These are phyloP conservation scores for Schizothecium vesticola DNA, from an alignment of 495 filamentous ascomycete genomes.

Conservation along the genomic window DNA sequence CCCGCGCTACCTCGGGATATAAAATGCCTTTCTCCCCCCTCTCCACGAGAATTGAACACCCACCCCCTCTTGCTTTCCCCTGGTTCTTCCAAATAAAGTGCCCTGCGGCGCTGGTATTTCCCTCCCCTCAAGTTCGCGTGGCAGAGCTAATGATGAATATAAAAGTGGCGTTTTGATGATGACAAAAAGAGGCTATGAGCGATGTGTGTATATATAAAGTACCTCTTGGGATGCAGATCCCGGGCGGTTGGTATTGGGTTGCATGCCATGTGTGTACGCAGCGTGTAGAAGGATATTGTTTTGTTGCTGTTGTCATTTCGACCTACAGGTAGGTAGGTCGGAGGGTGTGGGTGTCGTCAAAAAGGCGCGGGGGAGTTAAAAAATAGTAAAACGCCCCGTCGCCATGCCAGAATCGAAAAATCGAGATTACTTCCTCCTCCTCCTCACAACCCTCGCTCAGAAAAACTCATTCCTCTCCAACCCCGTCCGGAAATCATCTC, in stretches of 20 bases:
- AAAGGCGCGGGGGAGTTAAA: neutral
- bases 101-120: neutral
- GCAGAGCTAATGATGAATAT: neutral
- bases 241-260: too few species aligned
- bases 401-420: conserved; percentile 20
- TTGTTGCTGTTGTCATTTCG: neutral
- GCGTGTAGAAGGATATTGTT: neutral
- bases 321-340: too few species aligned
- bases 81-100: neutral
- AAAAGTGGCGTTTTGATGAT: neutral
- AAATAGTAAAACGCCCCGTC: conserved; percentile 9
- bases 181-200: neutral
- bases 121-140: neutral
- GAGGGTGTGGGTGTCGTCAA: neutral
- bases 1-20: conserved; percentile 6
- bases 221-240: neutral
- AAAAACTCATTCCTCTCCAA: conserved; percentile 45
- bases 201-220: neutral
- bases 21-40: neutral
- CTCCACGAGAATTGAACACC: neutral
- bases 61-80: neutral
- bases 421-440: neutral
- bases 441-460: conserved; percentile 10
- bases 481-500: conserved; percentile 38
- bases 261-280: too few species aligned